These are phyloP conservation scores for Cocos nucifera DNA, from an alignment of 176 grass and related monocot species.

Conservation along the genomic window DNA sequence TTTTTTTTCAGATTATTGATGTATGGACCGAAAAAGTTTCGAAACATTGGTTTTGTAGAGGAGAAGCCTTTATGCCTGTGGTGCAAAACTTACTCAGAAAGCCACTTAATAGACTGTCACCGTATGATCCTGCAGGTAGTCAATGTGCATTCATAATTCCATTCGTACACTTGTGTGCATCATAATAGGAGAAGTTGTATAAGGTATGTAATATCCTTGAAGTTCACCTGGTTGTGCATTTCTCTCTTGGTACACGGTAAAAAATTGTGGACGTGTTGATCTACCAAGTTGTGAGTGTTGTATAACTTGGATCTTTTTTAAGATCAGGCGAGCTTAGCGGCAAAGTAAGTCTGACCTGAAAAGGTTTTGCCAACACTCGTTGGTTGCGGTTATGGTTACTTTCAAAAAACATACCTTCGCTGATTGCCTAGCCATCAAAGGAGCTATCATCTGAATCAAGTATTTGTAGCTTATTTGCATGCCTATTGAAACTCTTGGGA, in stretches of 20 bases:
- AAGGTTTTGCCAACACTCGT: too few relatives aligned
- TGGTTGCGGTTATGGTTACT: too few relatives aligned
- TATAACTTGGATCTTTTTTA: too few relatives aligned
- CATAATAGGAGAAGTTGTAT: slow-evolving; percentile 32
- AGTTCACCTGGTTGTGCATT: neutral
- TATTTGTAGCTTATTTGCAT: too few relatives aligned
- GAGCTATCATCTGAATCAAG: too few relatives aligned
- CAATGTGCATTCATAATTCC: slow-evolving; percentile 49
- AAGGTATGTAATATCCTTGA: slow-evolving; percentile 35
- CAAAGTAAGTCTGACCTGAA: too few relatives aligned
- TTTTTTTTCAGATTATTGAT: slow-evolving; percentile 53
- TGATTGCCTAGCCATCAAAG: too few relatives aligned
- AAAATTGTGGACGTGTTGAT: too few relatives aligned
- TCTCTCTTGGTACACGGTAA: neutral
- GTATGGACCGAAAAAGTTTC: slow-evolving; percentile 31
- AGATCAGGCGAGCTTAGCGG: too few relatives aligned
- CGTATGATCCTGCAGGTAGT: slow-evolving; percentile 30
- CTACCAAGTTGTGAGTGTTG: too few relatives aligned
- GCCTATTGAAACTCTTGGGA: too few relatives aligned
- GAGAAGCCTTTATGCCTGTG: slow-evolving; percentile 17
- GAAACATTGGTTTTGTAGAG: slow-evolving; percentile 23
- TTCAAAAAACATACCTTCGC: too few relatives aligned
- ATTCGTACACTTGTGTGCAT: slow-evolving; percentile 33
- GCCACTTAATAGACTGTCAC: slow-evolving; percentile 47
- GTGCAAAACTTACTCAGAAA: slow-evolving; percentile 35